Evolutionary conservation across 306 rosid genomes (phyloP).

Genomic region (Quercus parvula): DNA sequence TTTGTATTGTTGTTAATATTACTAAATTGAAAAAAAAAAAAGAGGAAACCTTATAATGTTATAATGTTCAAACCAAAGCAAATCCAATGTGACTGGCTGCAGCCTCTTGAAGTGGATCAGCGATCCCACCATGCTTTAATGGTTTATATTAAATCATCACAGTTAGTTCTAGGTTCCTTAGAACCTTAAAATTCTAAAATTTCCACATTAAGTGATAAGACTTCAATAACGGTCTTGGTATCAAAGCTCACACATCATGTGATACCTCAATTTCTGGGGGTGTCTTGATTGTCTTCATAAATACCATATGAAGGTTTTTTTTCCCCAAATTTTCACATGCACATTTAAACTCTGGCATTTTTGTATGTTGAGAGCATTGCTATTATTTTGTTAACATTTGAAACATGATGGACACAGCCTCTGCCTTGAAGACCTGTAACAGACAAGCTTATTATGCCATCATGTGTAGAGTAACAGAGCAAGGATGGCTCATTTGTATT

Average conservation of each 20-base stretch:
- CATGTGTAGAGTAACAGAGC: neutral
- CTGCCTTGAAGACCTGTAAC: neutral
- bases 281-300: neutral
- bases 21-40: neutral
- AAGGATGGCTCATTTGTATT: neutral
- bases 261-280: neutral
- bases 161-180: neutral
- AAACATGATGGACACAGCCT: neutral
- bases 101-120: neutral
- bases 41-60: neutral
- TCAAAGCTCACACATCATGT: neutral
- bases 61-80: neutral
- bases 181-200: neutral
- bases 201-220: neutral
- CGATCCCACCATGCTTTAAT: neutral
- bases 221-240: neutral
- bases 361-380: neutral
- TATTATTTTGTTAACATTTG: no score
- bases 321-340: neutral
- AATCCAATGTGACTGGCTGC: neutral
- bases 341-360: neutral
- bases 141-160: neutral
- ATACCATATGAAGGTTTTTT: neutral
- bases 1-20: neutral
- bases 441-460: neutral